Conservation (phyloP, 805 yeast genomes). For the Candida tammaniensis region DNA sequence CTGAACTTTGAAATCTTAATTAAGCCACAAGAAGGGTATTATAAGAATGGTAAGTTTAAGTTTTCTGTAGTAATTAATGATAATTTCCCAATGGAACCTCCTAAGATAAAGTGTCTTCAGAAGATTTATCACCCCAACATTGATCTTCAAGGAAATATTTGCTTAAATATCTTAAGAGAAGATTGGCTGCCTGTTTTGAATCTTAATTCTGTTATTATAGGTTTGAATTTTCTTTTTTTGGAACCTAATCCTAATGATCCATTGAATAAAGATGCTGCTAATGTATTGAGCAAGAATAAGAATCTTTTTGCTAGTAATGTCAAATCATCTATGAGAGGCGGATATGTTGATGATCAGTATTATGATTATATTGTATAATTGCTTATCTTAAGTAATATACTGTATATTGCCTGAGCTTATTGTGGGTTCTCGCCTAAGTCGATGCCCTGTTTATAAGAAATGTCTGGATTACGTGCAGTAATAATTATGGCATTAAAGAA, state of each 20-base stretch:
- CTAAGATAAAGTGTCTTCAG: conserved; percentile 69
- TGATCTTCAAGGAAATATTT: conserved; percentile 85
- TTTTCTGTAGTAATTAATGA: conserved; percentile 67
- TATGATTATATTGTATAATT: conserved; percentile 58
- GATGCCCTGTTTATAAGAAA: too few species aligned
- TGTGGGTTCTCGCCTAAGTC: too few species aligned
- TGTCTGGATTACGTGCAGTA: too few species aligned
- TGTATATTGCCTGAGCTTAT: too few species aligned
- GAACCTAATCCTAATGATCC: conserved; percentile 95
- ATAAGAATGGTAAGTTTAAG: conserved; percentile 62
- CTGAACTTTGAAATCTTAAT: conserved; percentile 60
- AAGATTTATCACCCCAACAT: conserved; percentile 93
- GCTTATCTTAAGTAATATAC: too few species aligned
- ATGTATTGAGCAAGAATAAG: conserved; percentile 37
- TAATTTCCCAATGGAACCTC: conserved; percentile 90
- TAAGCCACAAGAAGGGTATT: conserved; percentile 70
- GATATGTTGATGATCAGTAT: conserved; percentile 49
- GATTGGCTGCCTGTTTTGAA: conserved; percentile 96
- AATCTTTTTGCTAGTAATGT: conserved; percentile 56
- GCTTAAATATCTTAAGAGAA: conserved; percentile 86
- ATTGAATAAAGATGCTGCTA: conserved; percentile 86
- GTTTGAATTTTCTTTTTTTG: conserved; percentile 77
- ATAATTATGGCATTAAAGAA: too few species aligned
- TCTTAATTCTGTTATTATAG: conserved; percentile 76
- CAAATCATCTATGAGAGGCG: conserved; percentile 68